Evolutionary conservation across 805 yeast genomes (phyloP), one percentile per base, ranked within the genome.

Genomic region (Lipomyces lipofer): DNA sequence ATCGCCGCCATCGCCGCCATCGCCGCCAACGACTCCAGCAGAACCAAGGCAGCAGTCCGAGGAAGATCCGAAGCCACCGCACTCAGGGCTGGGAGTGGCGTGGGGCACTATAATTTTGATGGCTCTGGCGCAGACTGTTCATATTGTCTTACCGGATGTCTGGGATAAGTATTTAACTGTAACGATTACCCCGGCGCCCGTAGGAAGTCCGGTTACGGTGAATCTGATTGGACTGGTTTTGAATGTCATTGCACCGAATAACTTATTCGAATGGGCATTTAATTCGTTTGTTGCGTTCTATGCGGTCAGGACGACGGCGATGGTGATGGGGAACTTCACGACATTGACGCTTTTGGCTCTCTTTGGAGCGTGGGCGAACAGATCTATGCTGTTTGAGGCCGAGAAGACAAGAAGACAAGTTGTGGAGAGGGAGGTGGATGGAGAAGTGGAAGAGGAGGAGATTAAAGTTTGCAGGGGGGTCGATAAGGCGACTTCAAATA

Each of bases 251-350:
- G 43, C 60, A 9, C 51, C 60, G 6, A 28, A 35, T 13, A 19
- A 49, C n/a, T 29, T 47, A 28, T 25, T 24, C 9, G 54, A 53
- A 22, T 48, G 51, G 49, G 17, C 46, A 2, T 28, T 50, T 29
- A 56, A 53, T 36, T 13, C 52, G 2, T 52, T 38, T 29, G 52
- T 53, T 4, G 51, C 44, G 2, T 56, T 47, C 44, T 56, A 40
- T 28, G 44, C 58, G 1, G 24, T 53, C 15, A 43, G 60, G 6
- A 24, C 42, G 17, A 8, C 45, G n/a, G 52, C 58, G 9, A 42
- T 52, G 33, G 46, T 52, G n/a, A 50, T 48, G 21, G 58, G 58
- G 12, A 53, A 40, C 21, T 13, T 27, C 7, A 32, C 33, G 12
- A 42, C 52, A n/a, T n/a, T 47, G 13, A 36, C 45, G 10, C 29